Conservation (phyloP, 2,329 filamentous ascomycete species). For the Gnomoniopsis sp. region DNA sequence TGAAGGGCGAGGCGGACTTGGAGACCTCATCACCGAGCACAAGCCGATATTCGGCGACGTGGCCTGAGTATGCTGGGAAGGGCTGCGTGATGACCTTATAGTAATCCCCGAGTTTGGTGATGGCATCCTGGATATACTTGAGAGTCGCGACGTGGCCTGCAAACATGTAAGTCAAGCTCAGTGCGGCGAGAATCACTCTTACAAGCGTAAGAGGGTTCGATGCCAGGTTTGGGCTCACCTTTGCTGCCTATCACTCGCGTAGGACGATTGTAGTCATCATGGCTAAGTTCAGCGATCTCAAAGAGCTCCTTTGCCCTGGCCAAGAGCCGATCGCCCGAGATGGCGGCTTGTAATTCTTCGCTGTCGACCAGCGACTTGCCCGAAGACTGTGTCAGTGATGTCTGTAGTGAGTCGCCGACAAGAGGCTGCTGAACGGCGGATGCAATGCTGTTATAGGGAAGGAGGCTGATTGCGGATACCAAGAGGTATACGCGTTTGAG, state of each 20-base stretch:
- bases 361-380: constrained; percentile 47
- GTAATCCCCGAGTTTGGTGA: constrained; percentile 55
- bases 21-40: constrained; percentile 52
- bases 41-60: constrained; percentile 56
- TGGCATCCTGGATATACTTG: constrained; percentile 56
- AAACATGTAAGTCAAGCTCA: not conserved
- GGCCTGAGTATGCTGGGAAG: constrained; percentile 60
- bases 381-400: constrained; percentile 5
- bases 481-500: not conserved
- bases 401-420: not conserved
- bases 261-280: constrained; percentile 62
- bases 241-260: constrained; percentile 68
- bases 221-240: constrained; percentile 36
- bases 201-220: not conserved
- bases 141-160: constrained; percentile 62
- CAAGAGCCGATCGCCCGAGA: constrained; percentile 54
- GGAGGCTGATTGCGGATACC: not conserved
- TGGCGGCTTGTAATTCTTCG: constrained; percentile 52
- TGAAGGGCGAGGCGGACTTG: constrained; percentile 53
- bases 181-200: too few relatives aligned
- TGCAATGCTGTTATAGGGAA: not conserved
- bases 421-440: constrained; percentile 11
- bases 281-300: constrained; percentile 55
- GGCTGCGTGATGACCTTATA: constrained; percentile 61
- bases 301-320: constrained; percentile 59